Evolutionary conservation across 768 basidiomycete genomes (phyloP).

Genomic region (Lepiota brunneoincarnata): DNA sequence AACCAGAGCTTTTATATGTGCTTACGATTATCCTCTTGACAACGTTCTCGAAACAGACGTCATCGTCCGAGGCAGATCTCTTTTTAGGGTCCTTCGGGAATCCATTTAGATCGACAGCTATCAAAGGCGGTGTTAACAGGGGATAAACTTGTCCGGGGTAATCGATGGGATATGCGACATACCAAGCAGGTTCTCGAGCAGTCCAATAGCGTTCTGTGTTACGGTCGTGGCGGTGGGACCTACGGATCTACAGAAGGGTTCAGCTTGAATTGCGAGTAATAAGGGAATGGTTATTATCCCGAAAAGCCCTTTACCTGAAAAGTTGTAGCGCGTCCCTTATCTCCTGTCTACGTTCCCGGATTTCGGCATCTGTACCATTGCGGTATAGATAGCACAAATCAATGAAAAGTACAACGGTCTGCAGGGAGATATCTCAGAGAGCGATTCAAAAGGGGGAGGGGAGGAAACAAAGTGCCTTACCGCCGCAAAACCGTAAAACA

Average conservation of each 20-base stretch:
- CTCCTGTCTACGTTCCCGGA: slow-evolving; percentile 17
- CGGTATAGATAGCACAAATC: slow-evolving; percentile 19
- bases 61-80: slow-evolving; percentile 15
- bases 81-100: not conserved
- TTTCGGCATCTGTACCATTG: slow-evolving; percentile 16
- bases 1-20: not conserved
- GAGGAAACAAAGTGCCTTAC: slow-evolving; percentile 9
- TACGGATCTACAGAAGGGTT: not conserved
- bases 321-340: slow-evolving; percentile 20
- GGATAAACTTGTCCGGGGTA: slow-evolving; percentile 8
- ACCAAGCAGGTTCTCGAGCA: slow-evolving; percentile 23
- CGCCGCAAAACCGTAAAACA: slow-evolving; percentile 24
- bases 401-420: slow-evolving; percentile 25
- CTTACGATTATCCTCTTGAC: slow-evolving; percentile 24
- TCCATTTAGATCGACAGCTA: not conserved
- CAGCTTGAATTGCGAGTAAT: not conserved
- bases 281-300: slow-evolving; percentile 16
- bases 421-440: not conserved
- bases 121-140: not conserved
- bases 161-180: slow-evolving; percentile 13
- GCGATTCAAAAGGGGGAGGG: not conserved
- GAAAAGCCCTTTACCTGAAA: slow-evolving; percentile 19
- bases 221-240: slow-evolving; percentile 10
- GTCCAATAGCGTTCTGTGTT: slow-evolving; percentile 20
- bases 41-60: slow-evolving; percentile 21